Conservation (phyloP, 2,329 filamentous ascomycete species). For the Penicillium sclerotiorum region DNA sequence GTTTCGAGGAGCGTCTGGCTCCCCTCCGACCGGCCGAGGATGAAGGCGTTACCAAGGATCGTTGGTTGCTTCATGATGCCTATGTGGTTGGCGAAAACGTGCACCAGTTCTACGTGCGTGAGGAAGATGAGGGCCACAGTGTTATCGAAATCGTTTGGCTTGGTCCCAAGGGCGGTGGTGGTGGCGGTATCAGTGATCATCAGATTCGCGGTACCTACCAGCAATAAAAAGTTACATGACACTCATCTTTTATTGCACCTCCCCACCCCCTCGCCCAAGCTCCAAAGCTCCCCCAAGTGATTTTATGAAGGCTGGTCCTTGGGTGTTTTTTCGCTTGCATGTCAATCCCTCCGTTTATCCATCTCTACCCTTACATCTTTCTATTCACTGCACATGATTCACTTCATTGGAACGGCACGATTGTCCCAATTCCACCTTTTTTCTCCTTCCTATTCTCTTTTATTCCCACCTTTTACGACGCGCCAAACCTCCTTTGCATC, state of each 20-base stretch:
- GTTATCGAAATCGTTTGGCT: constrained; percentile 50
- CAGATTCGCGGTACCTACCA: constrained; percentile 31
- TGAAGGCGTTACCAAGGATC: constrained; percentile 44
- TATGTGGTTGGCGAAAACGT: constrained; percentile 46
- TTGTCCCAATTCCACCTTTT: constrained; percentile 6
- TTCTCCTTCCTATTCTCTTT: constrained; percentile 6
- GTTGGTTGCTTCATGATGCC: constrained; percentile 44
- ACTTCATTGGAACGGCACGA: constrained; percentile 20
- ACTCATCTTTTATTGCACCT: no score
- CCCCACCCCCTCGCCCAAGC: no score
- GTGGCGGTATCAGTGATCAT: constrained; percentile 36
- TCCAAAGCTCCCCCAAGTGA: constrained; percentile 28
- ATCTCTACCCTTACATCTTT: constrained; percentile 30
- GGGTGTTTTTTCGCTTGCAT: constrained; percentile 21
- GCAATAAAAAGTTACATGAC: no score
- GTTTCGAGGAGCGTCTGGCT: constrained; percentile 44
- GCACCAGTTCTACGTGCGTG: constrained; percentile 46
- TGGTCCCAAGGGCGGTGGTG: constrained; percentile 41
- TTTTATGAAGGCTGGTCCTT: constrained; percentile 38
- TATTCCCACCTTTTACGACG: constrained; percentile 19
- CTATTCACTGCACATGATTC: constrained; percentile 41
- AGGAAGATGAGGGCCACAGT: constrained; percentile 44
- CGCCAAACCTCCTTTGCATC: constrained; percentile 19
- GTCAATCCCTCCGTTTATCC: constrained; percentile 22
- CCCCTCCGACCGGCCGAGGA: constrained; percentile 44